These are phyloP conservation scores for Phytopythium boreale DNA, from an alignment of 352 stramenopile genomes.

Conservation along the genomic window DNA sequence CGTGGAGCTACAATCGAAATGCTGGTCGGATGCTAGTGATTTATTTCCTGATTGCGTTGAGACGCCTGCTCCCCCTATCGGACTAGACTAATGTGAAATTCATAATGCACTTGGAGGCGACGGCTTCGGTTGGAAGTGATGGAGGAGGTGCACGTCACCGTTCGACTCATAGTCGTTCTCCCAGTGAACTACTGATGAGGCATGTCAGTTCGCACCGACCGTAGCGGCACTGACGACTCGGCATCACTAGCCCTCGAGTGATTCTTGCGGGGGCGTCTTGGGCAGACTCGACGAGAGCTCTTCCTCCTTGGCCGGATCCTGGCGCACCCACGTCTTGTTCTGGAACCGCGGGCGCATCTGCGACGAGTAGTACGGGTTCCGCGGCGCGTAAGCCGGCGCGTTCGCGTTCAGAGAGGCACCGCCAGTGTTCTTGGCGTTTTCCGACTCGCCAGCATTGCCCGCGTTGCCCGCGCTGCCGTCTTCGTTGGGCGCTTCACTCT, in stretches of 20 bases:
- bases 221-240: background rate
- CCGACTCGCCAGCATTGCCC: background rate
- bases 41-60: background rate
- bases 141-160: background rate
- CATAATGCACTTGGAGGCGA: slow-evolving; percentile 1
- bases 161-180: background rate
- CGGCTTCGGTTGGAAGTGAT: background rate
- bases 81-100: background rate
- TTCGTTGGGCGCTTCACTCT: slow-evolving; percentile 37
- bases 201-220: no score
- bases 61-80: background rate
- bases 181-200: no score
- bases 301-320: slow-evolving; percentile 65
- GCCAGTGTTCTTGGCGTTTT: background rate
- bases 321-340: slow-evolving; percentile 87
- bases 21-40: background rate
- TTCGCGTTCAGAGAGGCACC: slow-evolving; percentile 27
- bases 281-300: slow-evolving; percentile 73
- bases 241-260: slow-evolving; percentile 23
- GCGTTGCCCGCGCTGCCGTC: slow-evolving; percentile 14
- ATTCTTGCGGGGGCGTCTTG: slow-evolving; percentile 64
- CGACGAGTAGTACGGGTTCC: slow-evolving; percentile 63
- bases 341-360: slow-evolving; percentile 83
- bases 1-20: background rate
- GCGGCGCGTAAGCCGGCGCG: slow-evolving; percentile 39